Base-by-base conservation (phyloP, 1,284 basidiomycete species). In the Cutaneotrichosporon daszewskae region DNA sequence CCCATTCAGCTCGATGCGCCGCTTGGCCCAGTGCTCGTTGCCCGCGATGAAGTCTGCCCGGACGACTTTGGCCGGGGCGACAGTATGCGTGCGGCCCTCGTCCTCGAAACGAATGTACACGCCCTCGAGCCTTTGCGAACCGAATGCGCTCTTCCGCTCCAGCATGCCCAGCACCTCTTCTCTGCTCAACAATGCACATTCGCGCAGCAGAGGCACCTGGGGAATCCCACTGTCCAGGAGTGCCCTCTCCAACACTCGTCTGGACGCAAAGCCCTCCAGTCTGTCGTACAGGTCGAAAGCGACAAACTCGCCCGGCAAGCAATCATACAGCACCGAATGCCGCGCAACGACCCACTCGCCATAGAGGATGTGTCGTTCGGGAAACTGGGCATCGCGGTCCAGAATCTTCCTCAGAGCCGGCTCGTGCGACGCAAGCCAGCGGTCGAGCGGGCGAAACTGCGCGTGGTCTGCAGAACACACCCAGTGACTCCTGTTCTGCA, bases 401-500 rank as follows among this genome's bases (percentile, higher is more conserved):
- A 82, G 69, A 2, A 82, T 50, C 5, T 51, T 49, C 37, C 67
- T 60, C 24, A 82, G 37, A 0, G 24, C 25, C 0, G 14, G 12
- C 13, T 34, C 43, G 32, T 45, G 36, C 7, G 24, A 11, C 55
- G 77, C 75, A 16, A 80, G 47, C 79, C 79, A 82, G 7, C 59
- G 22, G 14, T 72, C 76, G 13, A 82, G 74, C 55, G 75, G 75
- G 54, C 75, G 77, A 71, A 81, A 82, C 59, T 81, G 79, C 45
- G 72, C 76, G 55, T 81, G 79, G 17, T 74, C 72, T 4, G 71
- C 62, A 2, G 77, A 69, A 53, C 75, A 75, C 28, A 81, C 73
- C 54, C 76, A 80, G 63, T 82, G 80, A 18, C 79, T 79, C n/a
- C 80, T 75, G 57, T 82, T 82, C 61, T 82, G 80, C 1, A 79